A percentile compares a stretch with the other conserved stretches of the same genome.
Conservation (phyloP, 306 rosid species). For the Elaeagnus macrophylla region DNA sequence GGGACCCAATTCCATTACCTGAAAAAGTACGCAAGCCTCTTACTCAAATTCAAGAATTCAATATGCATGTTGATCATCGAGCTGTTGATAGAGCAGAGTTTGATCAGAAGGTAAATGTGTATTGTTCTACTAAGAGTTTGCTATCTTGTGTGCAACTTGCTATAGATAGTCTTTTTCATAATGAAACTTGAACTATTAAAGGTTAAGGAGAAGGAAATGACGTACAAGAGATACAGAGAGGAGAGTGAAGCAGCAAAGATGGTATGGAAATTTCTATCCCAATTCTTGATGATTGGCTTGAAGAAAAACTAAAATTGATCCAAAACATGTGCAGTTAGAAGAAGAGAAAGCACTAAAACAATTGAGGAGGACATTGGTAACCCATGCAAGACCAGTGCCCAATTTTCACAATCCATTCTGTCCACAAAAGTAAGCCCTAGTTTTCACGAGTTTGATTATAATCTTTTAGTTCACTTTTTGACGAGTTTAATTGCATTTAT, state of each 20-base stretch:
- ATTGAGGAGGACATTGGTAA: constrained; percentile 80
- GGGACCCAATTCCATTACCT: constrained; percentile 93
- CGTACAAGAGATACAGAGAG: constrained; percentile 88
- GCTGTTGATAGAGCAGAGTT: constrained; percentile 85
- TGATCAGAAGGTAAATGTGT: constrained; percentile 79
- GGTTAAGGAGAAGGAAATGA: constrained; percentile 75
- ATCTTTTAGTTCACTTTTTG: neutral
- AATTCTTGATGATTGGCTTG: neutral
- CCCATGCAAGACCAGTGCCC: constrained; percentile 85
- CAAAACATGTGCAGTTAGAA: constrained; percentile 46
- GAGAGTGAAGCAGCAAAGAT: constrained; percentile 76
- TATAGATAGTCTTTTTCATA: constrained; percentile 7
- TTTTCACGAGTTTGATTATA: neutral
- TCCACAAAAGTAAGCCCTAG: constrained; percentile 63
- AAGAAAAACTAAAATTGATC: neutral
- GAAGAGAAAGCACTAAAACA: constrained; percentile 91
- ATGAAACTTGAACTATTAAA: constrained; percentile 16
- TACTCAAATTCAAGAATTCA: constrained; percentile 62
- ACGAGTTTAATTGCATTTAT: neutral
- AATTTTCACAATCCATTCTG: constrained; percentile 58
- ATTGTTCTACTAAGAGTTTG: neutral
- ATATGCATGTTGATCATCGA: constrained; percentile 50
- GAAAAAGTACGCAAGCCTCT: constrained; percentile 87
- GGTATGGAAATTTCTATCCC: constrained; percentile 28
- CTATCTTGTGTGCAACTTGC: no score